Conservation (phyloP, 345 rosid genomes). For the Linum lewisii region DNA sequence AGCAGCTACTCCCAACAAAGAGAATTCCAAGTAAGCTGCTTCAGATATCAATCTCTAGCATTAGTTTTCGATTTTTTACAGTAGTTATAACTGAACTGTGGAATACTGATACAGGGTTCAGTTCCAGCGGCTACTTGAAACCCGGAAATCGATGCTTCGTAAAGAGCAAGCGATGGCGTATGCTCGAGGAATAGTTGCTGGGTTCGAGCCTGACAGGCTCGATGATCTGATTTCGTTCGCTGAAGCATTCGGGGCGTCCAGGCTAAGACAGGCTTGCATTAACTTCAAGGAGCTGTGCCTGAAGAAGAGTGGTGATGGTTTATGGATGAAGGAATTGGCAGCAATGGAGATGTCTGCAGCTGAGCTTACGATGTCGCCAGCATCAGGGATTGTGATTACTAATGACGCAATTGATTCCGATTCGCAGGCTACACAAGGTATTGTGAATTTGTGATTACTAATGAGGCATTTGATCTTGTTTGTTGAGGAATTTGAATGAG, state of each 20-base stretch:
- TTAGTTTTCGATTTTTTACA: slow-evolving; percentile 14
- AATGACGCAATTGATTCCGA: slow-evolving; percentile 41
- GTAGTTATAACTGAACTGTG: too few species aligned
- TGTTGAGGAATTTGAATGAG: not conserved
- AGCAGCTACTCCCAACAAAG: slow-evolving; percentile 29
- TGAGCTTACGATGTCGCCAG: slow-evolving; percentile 40
- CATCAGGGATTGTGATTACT: slow-evolving; percentile 53
- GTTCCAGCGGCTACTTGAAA: slow-evolving; percentile 64
- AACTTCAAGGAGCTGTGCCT: slow-evolving; percentile 68
- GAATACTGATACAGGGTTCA: too few species aligned
- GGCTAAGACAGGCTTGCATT: slow-evolving; percentile 70
- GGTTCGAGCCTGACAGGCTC: slow-evolving; percentile 52
- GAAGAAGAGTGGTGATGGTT: slow-evolving; percentile 62
- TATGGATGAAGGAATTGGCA: slow-evolving; percentile 80
- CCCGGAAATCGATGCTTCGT: slow-evolving; percentile 53
- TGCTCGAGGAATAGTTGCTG: slow-evolving; percentile 76
- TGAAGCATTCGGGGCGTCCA: slow-evolving; percentile 73
- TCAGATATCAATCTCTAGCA: slow-evolving; percentile 2
- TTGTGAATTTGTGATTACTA: too few species aligned
- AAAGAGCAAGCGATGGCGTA: slow-evolving; percentile 86
- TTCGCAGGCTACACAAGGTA: slow-evolving; percentile 14
- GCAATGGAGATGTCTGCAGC: slow-evolving; percentile 56
- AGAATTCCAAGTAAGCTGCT: slow-evolving; percentile 56
- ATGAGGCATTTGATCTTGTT: not conserved
- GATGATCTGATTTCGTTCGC: slow-evolving; percentile 68